A percentile compares a stretch with the other conserved stretches of the same genome.
These are phyloP conservation scores for Gossypium gossypioides DNA, from an alignment of 441 rosid species.

Conservation along the genomic window DNA sequence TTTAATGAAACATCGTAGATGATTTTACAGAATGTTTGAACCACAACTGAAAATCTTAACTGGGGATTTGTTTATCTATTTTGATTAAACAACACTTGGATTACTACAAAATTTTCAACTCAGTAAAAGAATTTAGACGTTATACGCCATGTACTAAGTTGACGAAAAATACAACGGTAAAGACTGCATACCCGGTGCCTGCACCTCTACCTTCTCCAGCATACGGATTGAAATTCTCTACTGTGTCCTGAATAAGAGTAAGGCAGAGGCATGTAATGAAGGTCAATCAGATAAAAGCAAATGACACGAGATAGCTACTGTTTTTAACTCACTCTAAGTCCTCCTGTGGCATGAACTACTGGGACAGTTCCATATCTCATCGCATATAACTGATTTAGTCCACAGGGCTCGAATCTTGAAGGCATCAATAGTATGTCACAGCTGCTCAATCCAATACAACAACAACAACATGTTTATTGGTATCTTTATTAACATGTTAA, in stretches of 20 bases:
- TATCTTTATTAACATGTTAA: neutral
- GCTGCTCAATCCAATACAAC: slow-evolving; percentile 37
- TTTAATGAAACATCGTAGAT: neutral
- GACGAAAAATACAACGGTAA: neutral
- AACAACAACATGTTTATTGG: neutral
- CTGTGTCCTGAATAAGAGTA: slow-evolving; percentile 60
- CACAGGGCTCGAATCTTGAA: slow-evolving; percentile 95
- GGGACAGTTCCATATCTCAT: slow-evolving; percentile 95
- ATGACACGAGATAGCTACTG: neutral
- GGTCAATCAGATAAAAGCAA: neutral
- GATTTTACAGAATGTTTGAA: neutral
- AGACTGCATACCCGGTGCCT: slow-evolving; percentile 71
- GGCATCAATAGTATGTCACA: slow-evolving; percentile 95
- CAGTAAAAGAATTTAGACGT: neutral
- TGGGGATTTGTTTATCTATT: neutral
- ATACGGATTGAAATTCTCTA: slow-evolving; percentile 66
- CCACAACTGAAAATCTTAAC: neutral
- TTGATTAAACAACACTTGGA: neutral
- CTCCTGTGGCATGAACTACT: slow-evolving; percentile 88
- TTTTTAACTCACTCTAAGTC: slow-evolving; percentile 64
- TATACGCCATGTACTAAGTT: neutral
- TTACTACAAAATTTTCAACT: neutral
- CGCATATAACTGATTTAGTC: slow-evolving; percentile 89
- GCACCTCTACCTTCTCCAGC: slow-evolving; percentile 56
- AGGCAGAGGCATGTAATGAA: slow-evolving; percentile 9